Base-by-base conservation (phyloP, 2,329 filamentous ascomycete species). In the Cercospora janseana region DNA sequence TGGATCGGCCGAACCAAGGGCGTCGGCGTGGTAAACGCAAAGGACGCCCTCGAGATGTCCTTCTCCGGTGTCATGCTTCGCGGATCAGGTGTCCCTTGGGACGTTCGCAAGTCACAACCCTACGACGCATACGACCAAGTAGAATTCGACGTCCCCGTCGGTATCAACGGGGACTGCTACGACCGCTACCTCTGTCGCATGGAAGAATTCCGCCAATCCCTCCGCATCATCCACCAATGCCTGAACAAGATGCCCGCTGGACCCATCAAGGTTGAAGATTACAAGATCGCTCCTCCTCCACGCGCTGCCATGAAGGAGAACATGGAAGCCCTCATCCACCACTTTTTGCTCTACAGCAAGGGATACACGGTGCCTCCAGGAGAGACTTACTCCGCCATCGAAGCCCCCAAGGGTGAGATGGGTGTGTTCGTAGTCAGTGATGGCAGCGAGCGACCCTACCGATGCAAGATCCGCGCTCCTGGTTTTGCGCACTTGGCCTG, bases 371-470 rank as follows among this genome's bases (percentile, higher is more conserved):
- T 98, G 3, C 93, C 93, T 34, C 93, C 94, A 6, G 94, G 93
- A 57, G 93, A 98, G 79, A 98, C 93, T 4, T 98, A 98, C 79
- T 91, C 86, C 38, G 92, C 87, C 56, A 98, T 98, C 59, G 93
- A 98, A 79, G 93, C 94, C n/a, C 93, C 93, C 54, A 98, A 98
- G 85, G 93, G 93, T 65, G 93, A 98, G 78, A 98, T 98, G 93
- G 93, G 87, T 70, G 93, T 98, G 35, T 98, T 87, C 70, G 76
- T 98, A 44, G 93, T 98, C 66, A 95, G 88, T 69, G 93, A 98
- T 69, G 93, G 93, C 58, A 93, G 85, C 69, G 93, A 98, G 80
- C 80, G 93, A 67, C 93, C 93, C 38, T 98, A 98, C 77, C 82
- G 94, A 66, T 96, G 93, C 75, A 94, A 96, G 78, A 96, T 98